Evolutionary conservation across 202 grass and related monocot species (phyloP), one percentile per base, ranked within the genome.

Genomic region (Dendrocalamus latiflorus): DNA sequence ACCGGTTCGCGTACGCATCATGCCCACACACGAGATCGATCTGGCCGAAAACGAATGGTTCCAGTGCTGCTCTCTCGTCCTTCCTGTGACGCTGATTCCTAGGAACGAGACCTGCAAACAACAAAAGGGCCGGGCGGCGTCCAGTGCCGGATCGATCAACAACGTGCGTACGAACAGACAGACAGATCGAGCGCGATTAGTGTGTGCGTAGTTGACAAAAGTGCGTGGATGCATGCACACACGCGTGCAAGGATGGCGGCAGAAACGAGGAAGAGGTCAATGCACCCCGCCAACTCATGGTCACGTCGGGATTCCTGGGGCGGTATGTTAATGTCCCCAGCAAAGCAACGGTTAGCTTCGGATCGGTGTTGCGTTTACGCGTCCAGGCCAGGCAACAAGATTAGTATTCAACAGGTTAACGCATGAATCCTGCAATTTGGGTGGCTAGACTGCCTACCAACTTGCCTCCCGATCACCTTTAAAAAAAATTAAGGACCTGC

Each of bases 241-340:
- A 34, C 33, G 33, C 33, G 33, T 34, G 33, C 33, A 5, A 39
- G 9, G 12, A n/a, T 37, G 25, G 2, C 11, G 34, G 20, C 18
- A 24, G 56, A 3, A 49, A 9, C 9, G 18, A 70, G 4, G 54
- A 61, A 61, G 18, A 22, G 41, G 81, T 44, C 70, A 65, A 66
- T 11, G 21, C 9, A 6, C 9, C 49, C 45, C 45, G 45, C 13
- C 4, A 14, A 5, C 13, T 16, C 44, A 47, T 15, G 37, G 18
- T 67, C 47, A 22, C 9, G 30, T 80, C 86, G 76, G 81, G 49
- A 75, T 80, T 84, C 68, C 75, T 67, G 68, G 68, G 71, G 42
- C 33, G 48, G 42, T 41, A 14, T 42, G 77, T 28, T 53, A 0
- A 16, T 76, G 70, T 76, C 62, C 78, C 84, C 84, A 7, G 15